phyloP scores from a whole-genome alignment of 305 asterid genomes.

The Plantago rigida region DNA sequence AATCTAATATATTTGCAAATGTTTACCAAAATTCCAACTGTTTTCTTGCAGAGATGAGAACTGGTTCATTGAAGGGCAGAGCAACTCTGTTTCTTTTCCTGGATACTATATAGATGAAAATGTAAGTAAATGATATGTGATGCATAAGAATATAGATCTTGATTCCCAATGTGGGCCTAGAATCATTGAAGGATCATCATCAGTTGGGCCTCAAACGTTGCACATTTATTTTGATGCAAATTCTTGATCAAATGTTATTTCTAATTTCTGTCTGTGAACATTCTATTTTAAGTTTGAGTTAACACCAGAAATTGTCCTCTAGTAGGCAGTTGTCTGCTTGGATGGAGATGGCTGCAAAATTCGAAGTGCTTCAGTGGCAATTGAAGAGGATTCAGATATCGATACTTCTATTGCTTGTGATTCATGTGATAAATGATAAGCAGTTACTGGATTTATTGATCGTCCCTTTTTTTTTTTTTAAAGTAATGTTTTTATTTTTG shows the following conservation, averaged over 20 bases:
- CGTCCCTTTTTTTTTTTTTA: no score
- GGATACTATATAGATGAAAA: conserved; percentile 94
- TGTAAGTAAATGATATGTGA: conserved; percentile 47
- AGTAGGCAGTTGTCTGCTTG: conserved; percentile 96
- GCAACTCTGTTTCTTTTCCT: conserved; percentile 79
- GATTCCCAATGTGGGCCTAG: no score
- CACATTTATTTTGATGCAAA: background rate
- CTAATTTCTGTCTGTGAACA: conserved; percentile 5
- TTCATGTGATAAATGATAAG: conserved; percentile 85
- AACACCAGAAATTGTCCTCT: conserved; percentile 31
- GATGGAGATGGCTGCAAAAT: conserved; percentile 90
- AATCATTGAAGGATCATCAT: no score
- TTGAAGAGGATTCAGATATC: conserved; percentile 65
- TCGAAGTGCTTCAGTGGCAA: conserved; percentile 53
- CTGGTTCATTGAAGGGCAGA: conserved; percentile 80
- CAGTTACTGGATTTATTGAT: background rate
- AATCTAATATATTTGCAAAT: conserved; percentile 14
- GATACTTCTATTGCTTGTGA: conserved; percentile 99
- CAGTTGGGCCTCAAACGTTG: no score
- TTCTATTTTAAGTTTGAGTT: conserved; percentile 7
- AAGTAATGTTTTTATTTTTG: conserved; percentile 1
- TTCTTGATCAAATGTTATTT: conserved; percentile 9
- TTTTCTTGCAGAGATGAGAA: conserved; percentile 78
- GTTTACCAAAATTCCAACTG: conserved; percentile 18
- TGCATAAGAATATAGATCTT: conserved; percentile 1